Evolutionary conservation across 108 stramenopile species (phyloP).

Genomic region (Craspedostauros australis): DNA sequence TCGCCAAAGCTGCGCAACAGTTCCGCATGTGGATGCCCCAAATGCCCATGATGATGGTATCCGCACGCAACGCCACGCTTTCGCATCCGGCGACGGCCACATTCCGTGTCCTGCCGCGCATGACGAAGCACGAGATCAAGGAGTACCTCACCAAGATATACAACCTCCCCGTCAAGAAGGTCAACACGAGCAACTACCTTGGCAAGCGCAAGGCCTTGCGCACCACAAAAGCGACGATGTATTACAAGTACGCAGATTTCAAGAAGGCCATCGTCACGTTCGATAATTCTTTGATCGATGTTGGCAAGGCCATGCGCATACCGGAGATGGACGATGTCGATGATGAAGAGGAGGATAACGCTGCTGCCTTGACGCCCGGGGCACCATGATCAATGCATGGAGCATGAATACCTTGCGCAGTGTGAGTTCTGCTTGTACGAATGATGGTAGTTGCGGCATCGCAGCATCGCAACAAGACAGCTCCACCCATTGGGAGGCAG

Average conservation of each 20-base stretch:
- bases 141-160: slow-evolving; percentile 93
- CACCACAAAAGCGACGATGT: slow-evolving; percentile 45
- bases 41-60: slow-evolving; percentile 76
- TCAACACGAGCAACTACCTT: slow-evolving; percentile 77
- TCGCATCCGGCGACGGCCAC: slow-evolving; percentile 58
- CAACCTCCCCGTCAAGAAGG: slow-evolving; percentile 78
- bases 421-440: too few relatives aligned
- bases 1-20: slow-evolving; percentile 21
- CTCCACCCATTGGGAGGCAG: too few relatives aligned
- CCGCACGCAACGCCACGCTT: slow-evolving; percentile 59
- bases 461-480: too few relatives aligned
- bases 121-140: slow-evolving; percentile 95
- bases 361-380: too few relatives aligned
- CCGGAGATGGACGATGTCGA: slow-evolving; percentile 42
- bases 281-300: slow-evolving; percentile 58
- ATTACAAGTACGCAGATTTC: slow-evolving; percentile 69
- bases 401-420: too few relatives aligned
- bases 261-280: slow-evolving; percentile 87
- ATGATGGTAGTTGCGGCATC: too few relatives aligned
- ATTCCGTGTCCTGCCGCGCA: slow-evolving; percentile 79
- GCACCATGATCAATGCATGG: too few relatives aligned
- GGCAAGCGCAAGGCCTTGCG: slow-evolving; percentile 74
- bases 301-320: slow-evolving; percentile 53
- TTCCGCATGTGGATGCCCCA: slow-evolving; percentile 85
- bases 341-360: slow-evolving; percentile 9